These are phyloP conservation scores for Elongisporangium anandrum DNA, from an alignment of 352 stramenopile genomes.

Conservation along the genomic window DNA sequence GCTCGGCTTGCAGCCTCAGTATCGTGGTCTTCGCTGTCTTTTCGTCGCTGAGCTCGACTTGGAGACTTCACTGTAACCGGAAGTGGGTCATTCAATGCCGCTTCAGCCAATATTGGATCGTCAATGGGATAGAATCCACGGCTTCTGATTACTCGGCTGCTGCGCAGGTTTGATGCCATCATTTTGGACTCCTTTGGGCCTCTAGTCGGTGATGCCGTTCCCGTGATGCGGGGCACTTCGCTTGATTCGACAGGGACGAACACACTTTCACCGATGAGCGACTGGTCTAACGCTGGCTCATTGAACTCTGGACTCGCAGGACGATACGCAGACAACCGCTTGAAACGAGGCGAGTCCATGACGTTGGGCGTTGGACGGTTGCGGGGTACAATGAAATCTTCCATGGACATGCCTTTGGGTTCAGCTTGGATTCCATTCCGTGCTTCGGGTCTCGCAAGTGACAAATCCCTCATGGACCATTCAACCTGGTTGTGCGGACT, in stretches of 20 bases:
- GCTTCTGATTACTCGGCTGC: constrained; percentile 72
- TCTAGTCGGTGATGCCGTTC: constrained; percentile 30
- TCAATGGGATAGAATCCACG: constrained; percentile 72
- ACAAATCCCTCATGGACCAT: background rate
- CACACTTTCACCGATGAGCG: constrained; percentile 59
- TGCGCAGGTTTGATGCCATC: constrained; percentile 19
- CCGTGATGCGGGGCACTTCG: constrained; percentile 18
- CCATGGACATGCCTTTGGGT: constrained; percentile 46
- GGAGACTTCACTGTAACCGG: background rate
- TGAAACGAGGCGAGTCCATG: constrained; percentile 32
- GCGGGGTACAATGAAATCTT: constrained; percentile 39
- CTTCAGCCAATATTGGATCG: constrained; percentile 2
- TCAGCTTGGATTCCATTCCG: background rate
- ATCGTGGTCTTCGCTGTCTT: background rate
- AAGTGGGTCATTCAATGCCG: constrained; percentile 13
- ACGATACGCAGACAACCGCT: constrained; percentile 35
- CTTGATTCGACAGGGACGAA: constrained; percentile 47
- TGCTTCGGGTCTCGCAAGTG: background rate
- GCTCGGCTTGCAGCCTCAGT: background rate
- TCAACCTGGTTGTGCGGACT: background rate
- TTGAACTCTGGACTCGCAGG: constrained; percentile 8
- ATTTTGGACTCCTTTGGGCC: constrained; percentile 6
- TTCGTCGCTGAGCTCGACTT: background rate
- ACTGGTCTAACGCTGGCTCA: constrained; percentile 45
- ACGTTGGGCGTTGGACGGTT: constrained; percentile 20